A percentile compares a stretch with the other conserved stretches of the same genome.
Evolutionary conservation across 2,329 filamentous ascomycete genomes (phyloP).

Genomic region (Talaromyces sp.): DNA sequence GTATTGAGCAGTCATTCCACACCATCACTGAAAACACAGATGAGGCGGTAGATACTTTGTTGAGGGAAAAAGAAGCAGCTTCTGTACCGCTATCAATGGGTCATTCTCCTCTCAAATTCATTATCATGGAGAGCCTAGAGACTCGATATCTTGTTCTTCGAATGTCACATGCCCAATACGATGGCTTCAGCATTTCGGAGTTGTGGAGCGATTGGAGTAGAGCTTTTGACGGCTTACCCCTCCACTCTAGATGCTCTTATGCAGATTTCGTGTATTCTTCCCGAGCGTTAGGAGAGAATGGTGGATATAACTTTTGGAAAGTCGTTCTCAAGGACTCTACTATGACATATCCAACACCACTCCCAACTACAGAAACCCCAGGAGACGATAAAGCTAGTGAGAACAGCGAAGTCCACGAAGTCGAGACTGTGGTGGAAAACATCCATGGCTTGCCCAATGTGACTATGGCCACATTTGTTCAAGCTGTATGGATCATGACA

Average conservation of each 20-base stretch:
- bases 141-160: neutral
- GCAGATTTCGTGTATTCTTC: neutral
- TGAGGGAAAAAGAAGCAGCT: neutral
- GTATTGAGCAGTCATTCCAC: neutral
- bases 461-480: neutral
- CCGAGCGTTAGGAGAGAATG: neutral
- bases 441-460: neutral
- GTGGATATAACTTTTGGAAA: neutral
- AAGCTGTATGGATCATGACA: neutral
- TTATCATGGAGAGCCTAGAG: neutral
- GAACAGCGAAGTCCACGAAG: neutral
- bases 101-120: neutral
- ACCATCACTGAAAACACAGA: neutral
- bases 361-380: neutral
- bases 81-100: neutral
- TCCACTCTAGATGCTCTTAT: neutral
- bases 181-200: neutral
- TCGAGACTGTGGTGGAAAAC: neutral
- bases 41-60: neutral
- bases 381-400: neutral
- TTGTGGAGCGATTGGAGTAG: neutral
- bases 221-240: neutral
- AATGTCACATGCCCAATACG: slow-evolving; percentile 1
- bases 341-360: neutral
- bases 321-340: neutral